Percentiles rank a stretch among this genome's conserved stretches.
Conservation (phyloP, 495 filamentous ascomycete genomes). For the Aspergillus funiculosus region DNA sequence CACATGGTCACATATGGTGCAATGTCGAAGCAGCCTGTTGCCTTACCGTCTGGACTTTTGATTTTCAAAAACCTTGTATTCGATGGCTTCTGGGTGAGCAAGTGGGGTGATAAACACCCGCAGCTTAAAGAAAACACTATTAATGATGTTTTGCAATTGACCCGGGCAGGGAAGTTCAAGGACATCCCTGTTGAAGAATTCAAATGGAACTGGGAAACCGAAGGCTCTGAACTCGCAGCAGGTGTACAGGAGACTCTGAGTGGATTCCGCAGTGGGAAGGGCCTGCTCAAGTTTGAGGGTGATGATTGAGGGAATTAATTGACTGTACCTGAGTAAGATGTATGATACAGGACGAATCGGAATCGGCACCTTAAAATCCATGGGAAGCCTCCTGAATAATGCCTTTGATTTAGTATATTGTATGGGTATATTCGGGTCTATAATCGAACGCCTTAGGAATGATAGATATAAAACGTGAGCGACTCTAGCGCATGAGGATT, state of each 20-base stretch:
- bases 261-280: constrained; percentile 80
- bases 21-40: constrained; percentile 81
- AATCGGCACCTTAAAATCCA: too few species aligned
- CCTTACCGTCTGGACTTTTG: constrained; percentile 67
- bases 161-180: constrained; percentile 67
- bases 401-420: too few species aligned
- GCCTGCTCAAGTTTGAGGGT: constrained; percentile 73
- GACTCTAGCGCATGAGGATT: too few species aligned
- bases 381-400: too few species aligned
- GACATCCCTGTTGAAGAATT: constrained; percentile 76
- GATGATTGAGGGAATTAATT: constrained; percentile 27
- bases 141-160: constrained; percentile 70
- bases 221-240: constrained; percentile 52
- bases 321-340: constrained; percentile 15
- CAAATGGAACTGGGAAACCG: constrained; percentile 73
- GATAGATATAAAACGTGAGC: too few species aligned
- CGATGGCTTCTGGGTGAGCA: constrained; percentile 90
- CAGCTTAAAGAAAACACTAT: constrained; percentile 71
- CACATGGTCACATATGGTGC: constrained; percentile 91
- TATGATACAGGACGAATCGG: too few species aligned
- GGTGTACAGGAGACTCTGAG: constrained; percentile 71
- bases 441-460: too few species aligned
- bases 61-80: constrained; percentile 89
- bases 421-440: too few species aligned
- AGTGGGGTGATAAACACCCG: constrained; percentile 74